Evolutionary conservation across 139 green algal species (phyloP), one percentile per base, ranked within the genome.

Genomic region (Asterochloris erici): DNA sequence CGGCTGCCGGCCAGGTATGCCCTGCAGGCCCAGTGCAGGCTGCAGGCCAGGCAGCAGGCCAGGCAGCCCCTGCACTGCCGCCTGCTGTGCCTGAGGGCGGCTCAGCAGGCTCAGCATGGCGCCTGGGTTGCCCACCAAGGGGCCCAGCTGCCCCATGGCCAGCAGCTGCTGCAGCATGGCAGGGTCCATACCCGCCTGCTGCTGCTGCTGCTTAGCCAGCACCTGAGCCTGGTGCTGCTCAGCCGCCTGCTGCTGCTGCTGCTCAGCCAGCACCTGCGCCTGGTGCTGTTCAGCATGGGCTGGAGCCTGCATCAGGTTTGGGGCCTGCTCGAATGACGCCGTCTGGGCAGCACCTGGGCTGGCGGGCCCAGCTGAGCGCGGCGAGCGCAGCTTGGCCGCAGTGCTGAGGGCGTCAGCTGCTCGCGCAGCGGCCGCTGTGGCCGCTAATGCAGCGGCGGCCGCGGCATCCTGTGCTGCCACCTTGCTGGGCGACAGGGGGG

Each of bases 241-340:
- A 19, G 73, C 73, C 17, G 71, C 71, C 71, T 77, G 71, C 71
- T 79, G 74, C 21, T 71, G 60, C 24, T 61, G 76, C 60, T 80
- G 76, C 15, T 38, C 76, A 70, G 76, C 14, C 60, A 70, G 76
- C 12, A 29, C 29, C 74, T 79, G 74, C 14, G 6, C 38, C 38
- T 54, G 38, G 38, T 54, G 38, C 38, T 54, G 38, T 6, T 54
- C 38, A 54, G 38, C 38, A 54, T 54, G 38, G 38, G 38, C 38
- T 6, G 38, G 38, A 6, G 38, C 38, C 38, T 54, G 38, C 38
- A 54, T 54, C 38, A 54, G 38, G 38, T 54, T 6, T 54, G 38
- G 38, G 38, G 38, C 38, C 38, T 54, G 38, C 38, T 54, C 38
- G 38, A 54, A 54, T 6, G 38, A 54, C 38, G 6, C 38, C 38